phyloP scores from a whole-genome alignment of 164 flowering plant genomes.

The Nymphaea colorata region DNA sequence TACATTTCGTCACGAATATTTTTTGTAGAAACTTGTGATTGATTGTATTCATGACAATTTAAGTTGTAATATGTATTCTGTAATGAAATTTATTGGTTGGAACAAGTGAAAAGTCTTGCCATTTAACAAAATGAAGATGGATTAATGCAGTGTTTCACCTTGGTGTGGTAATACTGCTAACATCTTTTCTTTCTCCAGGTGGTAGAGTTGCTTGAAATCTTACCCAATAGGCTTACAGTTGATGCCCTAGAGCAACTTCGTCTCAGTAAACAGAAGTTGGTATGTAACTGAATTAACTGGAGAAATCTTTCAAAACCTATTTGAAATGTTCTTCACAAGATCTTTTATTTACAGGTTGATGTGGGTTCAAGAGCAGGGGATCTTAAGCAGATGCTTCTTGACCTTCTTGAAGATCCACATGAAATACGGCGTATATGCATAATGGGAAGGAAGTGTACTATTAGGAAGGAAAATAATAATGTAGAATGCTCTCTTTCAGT shows the following conservation, averaged over 20 bases:
- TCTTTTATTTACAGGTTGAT: constrained; percentile 61
- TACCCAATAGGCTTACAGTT: constrained; percentile 81
- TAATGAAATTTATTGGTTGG: too few species aligned
- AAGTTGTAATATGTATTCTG: too few species aligned
- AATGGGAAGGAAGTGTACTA: constrained; percentile 83
- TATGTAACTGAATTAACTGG: constrained; percentile 11
- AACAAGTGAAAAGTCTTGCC: too few species aligned
- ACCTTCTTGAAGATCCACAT: constrained; percentile 87
- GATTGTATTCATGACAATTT: too few species aligned
- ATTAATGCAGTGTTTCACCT: too few species aligned
- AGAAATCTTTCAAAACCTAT: neutral
- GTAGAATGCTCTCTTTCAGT: constrained; percentile 65
- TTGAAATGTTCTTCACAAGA: neutral
- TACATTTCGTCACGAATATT: too few species aligned
- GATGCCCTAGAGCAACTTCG: constrained; percentile 91
- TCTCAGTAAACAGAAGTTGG: constrained; percentile 87
- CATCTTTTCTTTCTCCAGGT: constrained; percentile 35
- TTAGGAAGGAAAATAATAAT: constrained; percentile 34
- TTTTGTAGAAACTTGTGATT: too few species aligned
- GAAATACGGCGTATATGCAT: constrained; percentile 91
- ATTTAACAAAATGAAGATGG: too few species aligned
- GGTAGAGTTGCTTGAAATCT: constrained; percentile 70
- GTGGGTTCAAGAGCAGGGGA: constrained; percentile 88
- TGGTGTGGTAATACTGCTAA: neutral
- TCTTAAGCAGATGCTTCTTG: constrained; percentile 93